Conservation (phyloP, 352 stramenopile genomes). For the Achlya hypogyna region DNA sequence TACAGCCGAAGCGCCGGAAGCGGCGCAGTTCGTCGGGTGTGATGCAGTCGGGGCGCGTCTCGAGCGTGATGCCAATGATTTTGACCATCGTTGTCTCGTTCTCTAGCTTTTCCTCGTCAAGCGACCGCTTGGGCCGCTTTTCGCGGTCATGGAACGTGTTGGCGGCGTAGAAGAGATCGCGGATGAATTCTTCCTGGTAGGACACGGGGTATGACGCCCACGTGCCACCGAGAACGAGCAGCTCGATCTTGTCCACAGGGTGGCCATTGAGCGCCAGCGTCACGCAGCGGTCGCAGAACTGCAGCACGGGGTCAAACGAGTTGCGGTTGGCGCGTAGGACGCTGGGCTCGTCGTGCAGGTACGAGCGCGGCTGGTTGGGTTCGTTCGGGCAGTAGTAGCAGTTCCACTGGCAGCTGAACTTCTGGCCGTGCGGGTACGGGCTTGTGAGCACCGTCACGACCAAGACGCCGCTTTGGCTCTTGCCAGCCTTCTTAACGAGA, state of each 20-base stretch:
- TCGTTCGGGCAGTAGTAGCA: slow-evolving; percentile 94
- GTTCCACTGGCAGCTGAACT: slow-evolving; percentile 91
- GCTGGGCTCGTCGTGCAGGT: slow-evolving; percentile 89
- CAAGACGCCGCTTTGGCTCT: slow-evolving; percentile 85
- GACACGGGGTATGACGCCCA: slow-evolving; percentile 88
- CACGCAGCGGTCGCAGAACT: slow-evolving; percentile 86
- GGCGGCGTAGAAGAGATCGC: slow-evolving; percentile 87
- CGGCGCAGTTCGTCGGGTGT: slow-evolving; percentile 77
- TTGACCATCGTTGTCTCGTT: slow-evolving; percentile 80
- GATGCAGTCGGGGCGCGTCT: slow-evolving; percentile 88
- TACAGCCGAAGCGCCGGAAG: slow-evolving; percentile 78
- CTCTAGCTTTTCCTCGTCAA: slow-evolving; percentile 83
- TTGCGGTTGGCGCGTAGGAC: slow-evolving; percentile 88
- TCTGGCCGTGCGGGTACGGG: slow-evolving; percentile 84
- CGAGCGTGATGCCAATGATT: slow-evolving; percentile 87
- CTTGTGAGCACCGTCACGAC: slow-evolving; percentile 89
- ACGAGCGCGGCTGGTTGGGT: slow-evolving; percentile 83
- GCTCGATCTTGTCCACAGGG: slow-evolving; percentile 89
- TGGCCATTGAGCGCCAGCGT: slow-evolving; percentile 89
- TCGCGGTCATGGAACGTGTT: slow-evolving; percentile 85
- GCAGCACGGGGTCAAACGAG: slow-evolving; percentile 85
- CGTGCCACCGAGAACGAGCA: slow-evolving; percentile 86
- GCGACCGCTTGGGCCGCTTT: slow-evolving; percentile 51
- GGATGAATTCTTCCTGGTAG: slow-evolving; percentile 88
- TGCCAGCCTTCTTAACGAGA: slow-evolving; percentile 84